Evolutionary conservation across 2,329 filamentous ascomycete species (phyloP), one percentile per base, ranked within the genome.

Genomic region (Cercospora brassicicola): DNA sequence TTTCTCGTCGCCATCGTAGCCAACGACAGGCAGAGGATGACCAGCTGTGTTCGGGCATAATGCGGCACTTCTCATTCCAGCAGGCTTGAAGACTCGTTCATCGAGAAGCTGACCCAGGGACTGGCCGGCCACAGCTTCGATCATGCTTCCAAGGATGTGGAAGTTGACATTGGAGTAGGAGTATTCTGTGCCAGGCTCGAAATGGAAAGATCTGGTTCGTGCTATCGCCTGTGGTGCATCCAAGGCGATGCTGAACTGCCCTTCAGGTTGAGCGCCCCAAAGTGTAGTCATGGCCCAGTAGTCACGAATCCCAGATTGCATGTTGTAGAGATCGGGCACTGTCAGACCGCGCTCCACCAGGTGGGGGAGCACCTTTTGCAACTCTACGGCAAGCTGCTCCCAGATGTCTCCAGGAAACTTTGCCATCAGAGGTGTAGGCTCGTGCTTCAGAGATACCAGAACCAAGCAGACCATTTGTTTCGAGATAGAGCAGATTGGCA

Each of bases 401-500:
- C 30, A 39, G n/a, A 68, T 53, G 4, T 71, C 62, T 9, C 66
- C 68, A 42, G 64, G 26, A 10, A 63, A 65, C 33, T 66, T 57
- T 18, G 64, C 62, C 70, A 80, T 76, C 7, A 66, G 60, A 0
- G 75, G 70, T 0, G 78, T 75, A 4, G 79, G 76, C 10, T 80
- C 76, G 9, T 67, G 51, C 51, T 79, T 69, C 6, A 83, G 70
- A 45, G 79, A 78, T 3, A 77, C 70, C 59, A 82, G 66, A 3
- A 80, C 68, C 4, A 79, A 75, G 63, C 81, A 82, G 1, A 82
- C 72, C 73, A 82, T 81, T 62, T 84, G 82, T 70, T 84, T 84
- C 2, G 81, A 79, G 67, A 83, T 84, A 5, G 82, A 83, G 70
- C 82, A 84, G 65, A 84, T 83, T 10, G 82, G 82, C 20, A 84